phyloP scores from a whole-genome alignment of 306 rosid species.

The Lathyrus tuberosus region DNA sequence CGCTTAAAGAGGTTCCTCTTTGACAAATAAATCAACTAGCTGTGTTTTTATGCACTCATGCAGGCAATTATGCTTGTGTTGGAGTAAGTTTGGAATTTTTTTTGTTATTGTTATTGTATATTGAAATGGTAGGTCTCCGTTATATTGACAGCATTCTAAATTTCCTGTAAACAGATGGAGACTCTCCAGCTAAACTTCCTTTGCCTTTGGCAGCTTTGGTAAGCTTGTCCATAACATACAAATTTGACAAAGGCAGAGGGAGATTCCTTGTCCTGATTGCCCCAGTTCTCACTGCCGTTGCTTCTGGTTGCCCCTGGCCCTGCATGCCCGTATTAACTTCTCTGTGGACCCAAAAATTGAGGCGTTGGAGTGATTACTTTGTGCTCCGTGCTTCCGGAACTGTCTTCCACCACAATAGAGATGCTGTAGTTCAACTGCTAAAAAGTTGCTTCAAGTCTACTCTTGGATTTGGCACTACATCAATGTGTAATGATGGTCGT shows the following conservation, averaged over 20 bases:
- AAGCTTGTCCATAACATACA: constrained; percentile 84
- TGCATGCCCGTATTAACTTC: constrained; percentile 77
- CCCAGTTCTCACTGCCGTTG: constrained; percentile 71
- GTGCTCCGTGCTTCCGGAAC: constrained; percentile 77
- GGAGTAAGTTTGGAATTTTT: not conserved
- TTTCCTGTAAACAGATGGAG: constrained; percentile 66
- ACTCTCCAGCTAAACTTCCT: constrained; percentile 77
- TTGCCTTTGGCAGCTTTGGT: constrained; percentile 91
- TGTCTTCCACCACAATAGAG: constrained; percentile 80
- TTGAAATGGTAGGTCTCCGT: constrained; percentile 22
- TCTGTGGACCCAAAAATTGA: constrained; percentile 82
- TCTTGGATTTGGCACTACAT: constrained; percentile 68
- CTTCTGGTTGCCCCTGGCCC: constrained; percentile 92
- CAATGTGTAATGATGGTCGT: constrained; percentile 58
- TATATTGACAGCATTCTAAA: constrained; percentile 41
- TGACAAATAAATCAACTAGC: constrained; percentile 24
- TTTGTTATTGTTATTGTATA: constrained; percentile 9
- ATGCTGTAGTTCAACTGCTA: constrained; percentile 93
- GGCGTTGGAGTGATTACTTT: constrained; percentile 83
- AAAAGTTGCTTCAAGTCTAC: constrained; percentile 83
- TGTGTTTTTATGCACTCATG: constrained; percentile 16
- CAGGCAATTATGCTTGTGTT: constrained; percentile 18
- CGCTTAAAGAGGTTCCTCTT: constrained; percentile 1
- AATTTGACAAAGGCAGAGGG: constrained; percentile 72
- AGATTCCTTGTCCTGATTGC: constrained; percentile 65